These are phyloP conservation scores for Pleurotus djamor DNA, from an alignment of 768 basidiomycete species.

Conservation along the genomic window DNA sequence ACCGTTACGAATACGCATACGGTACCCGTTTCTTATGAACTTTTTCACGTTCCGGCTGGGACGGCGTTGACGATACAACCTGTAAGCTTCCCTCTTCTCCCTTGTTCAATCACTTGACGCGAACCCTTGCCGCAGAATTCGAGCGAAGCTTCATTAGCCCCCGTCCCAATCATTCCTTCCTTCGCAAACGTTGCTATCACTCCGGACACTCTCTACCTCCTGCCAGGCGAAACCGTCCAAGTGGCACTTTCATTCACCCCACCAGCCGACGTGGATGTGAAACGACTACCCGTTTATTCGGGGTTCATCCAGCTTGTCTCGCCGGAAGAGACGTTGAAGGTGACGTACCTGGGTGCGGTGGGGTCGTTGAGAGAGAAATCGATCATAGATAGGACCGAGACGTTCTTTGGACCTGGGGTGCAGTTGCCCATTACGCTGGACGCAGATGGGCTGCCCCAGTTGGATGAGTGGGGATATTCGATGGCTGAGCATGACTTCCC, in stretches of 20 bases:
- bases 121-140: constrained; percentile 7
- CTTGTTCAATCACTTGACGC: background rate
- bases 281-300: constrained; percentile 45
- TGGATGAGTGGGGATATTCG: constrained; percentile 26
- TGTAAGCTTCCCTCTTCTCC: constrained; percentile 10
- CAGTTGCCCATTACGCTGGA: constrained; percentile 27
- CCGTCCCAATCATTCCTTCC: constrained; percentile 30
- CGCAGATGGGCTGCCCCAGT: constrained; percentile 23
- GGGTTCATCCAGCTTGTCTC: constrained; percentile 39
- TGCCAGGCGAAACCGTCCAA: constrained; percentile 20
- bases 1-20: constrained; percentile 49
- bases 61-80: constrained; percentile 43
- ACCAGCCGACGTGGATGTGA: constrained; percentile 30
- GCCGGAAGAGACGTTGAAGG: constrained; percentile 21
- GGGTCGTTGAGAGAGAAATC: constrained; percentile 27
- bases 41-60: constrained; percentile 55
- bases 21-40: constrained; percentile 35
- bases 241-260: constrained; percentile 34
- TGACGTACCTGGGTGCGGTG: constrained; percentile 38
- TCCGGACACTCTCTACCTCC: constrained; percentile 29
- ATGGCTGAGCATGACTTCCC: constrained; percentile 27
- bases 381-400: constrained; percentile 33
- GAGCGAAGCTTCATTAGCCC: constrained; percentile 18
- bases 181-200: constrained; percentile 37
- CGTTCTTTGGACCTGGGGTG: constrained; percentile 23